These are phyloP conservation scores for Avicennia marina DNA, from an alignment of 257 asterid species.

Conservation along the genomic window DNA sequence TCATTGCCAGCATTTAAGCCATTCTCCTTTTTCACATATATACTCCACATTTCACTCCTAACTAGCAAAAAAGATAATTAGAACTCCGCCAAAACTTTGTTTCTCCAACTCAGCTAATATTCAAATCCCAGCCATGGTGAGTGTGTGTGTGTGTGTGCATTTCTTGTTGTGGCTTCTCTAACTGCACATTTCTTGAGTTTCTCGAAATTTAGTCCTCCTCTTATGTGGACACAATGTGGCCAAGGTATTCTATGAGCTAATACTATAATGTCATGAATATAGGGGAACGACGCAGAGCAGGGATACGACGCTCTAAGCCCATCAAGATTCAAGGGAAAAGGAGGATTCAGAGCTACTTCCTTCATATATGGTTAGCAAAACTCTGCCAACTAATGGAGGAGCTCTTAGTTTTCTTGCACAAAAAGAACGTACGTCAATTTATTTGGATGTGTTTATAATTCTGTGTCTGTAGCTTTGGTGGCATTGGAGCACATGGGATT, in stretches of 20 bases:
- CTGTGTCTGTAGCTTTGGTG: conserved; percentile 31
- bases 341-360: conserved; percentile 66
- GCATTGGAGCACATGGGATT: conserved; percentile 62
- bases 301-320: conserved; percentile 18
- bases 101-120: not conserved
- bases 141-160: not conserved
- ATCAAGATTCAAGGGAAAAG: conserved; percentile 32
- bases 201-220: too few relatives aligned
- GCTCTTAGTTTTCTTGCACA: not conserved
- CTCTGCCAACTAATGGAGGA: not conserved
- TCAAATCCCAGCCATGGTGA: conserved; percentile 28
- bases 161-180: too few relatives aligned
- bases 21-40: not conserved
- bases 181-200: too few relatives aligned
- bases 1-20: conserved; percentile 4
- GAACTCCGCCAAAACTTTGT: not conserved
- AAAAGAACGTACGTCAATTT: too few relatives aligned
- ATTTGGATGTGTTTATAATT: not conserved
- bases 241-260: too few relatives aligned
- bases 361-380: conserved; percentile 53
- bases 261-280: not conserved
- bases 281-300: conserved; percentile 44
- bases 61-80: not conserved
- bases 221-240: too few relatives aligned
- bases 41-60: not conserved